Conservation (phyloP, 148 eudicot genomes). For the Chenopodium album region DNA sequence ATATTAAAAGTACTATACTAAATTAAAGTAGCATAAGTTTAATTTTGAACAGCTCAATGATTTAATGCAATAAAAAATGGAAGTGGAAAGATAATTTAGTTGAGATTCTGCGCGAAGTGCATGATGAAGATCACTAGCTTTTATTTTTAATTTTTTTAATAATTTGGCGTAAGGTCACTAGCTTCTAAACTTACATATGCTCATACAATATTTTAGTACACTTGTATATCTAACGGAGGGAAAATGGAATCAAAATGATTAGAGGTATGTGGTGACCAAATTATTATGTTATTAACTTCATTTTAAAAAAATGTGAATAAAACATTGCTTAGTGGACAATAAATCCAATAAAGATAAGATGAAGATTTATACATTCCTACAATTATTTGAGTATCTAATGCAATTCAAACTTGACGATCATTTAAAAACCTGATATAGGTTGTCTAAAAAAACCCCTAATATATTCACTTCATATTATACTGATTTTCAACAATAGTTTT, state of each 20-base stretch:
- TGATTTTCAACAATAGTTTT: too few relatives aligned
- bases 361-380: neutral
- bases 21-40: slow-evolving; percentile 6
- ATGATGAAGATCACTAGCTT: slow-evolving; percentile 24
- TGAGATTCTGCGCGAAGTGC: slow-evolving; percentile 21
- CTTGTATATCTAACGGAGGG: slow-evolving; percentile 19
- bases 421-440: neutral
- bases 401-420: slow-evolving; percentile 9
- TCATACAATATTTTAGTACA: neutral
- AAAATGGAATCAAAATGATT: slow-evolving; percentile 22
- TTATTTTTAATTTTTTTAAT: neutral
- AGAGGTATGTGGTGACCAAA: slow-evolving; percentile 16
- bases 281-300: neutral
- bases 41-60: slow-evolving; percentile 11
- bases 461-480: slow-evolving; percentile 1
- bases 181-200: too few relatives aligned
- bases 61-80: slow-evolving; percentile 10
- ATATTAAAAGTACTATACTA: slow-evolving; percentile 13
- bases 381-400: slow-evolving; percentile 10
- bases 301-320: neutral
- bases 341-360: slow-evolving; percentile 5
- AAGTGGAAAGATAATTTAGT: slow-evolving; percentile 5
- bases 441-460: neutral
- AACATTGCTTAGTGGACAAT: slow-evolving; percentile 9
- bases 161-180: neutral